Evolutionary conservation across 495 filamentous ascomycete genomes (phyloP).

Genomic region (Alectoria sarmentosa): DNA sequence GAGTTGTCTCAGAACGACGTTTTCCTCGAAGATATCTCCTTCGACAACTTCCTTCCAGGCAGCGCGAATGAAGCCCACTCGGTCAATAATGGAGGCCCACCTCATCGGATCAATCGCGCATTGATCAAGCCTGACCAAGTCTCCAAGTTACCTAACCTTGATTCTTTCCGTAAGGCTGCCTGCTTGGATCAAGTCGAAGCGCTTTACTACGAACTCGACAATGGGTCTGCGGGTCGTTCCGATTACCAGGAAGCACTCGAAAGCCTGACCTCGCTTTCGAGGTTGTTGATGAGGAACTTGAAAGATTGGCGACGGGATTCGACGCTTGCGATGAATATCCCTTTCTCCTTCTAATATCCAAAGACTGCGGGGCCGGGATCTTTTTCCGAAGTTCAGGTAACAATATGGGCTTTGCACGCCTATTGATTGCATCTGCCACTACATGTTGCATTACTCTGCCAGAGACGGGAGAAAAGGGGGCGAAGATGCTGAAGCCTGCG

Average conservation of each 20-base stretch:
- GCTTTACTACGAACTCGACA: constrained; percentile 11
- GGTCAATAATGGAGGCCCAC: not conserved
- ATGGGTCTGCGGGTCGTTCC: not conserved
- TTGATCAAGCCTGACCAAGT: constrained; percentile 16
- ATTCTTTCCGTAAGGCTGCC: not conserved
- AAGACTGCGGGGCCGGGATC: not conserved
- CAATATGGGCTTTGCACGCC: too few species aligned
- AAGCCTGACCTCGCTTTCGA: constrained; percentile 10
- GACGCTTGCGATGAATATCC: not conserved
- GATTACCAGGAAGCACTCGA: constrained; percentile 1
- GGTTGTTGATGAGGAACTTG: not conserved
- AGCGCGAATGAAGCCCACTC: not conserved
- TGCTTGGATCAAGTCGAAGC: constrained; percentile 19
- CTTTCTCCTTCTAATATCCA: not conserved
- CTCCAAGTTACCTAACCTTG: constrained; percentile 1
- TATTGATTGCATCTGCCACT: too few species aligned
- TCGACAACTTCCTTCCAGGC: constrained; percentile 16
- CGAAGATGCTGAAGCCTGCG: too few species aligned
- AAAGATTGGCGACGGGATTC: constrained; percentile 7
- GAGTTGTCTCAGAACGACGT: not conserved
- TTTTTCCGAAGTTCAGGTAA: too few species aligned
- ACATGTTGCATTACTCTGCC: too few species aligned
- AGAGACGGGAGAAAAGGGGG: too few species aligned
- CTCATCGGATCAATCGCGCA: constrained; percentile 6
- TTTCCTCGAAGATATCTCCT: constrained; percentile 9